These are phyloP conservation scores for Elsinoe necatrix DNA, from an alignment of 2,329 filamentous ascomycete genomes.

Conservation along the genomic window DNA sequence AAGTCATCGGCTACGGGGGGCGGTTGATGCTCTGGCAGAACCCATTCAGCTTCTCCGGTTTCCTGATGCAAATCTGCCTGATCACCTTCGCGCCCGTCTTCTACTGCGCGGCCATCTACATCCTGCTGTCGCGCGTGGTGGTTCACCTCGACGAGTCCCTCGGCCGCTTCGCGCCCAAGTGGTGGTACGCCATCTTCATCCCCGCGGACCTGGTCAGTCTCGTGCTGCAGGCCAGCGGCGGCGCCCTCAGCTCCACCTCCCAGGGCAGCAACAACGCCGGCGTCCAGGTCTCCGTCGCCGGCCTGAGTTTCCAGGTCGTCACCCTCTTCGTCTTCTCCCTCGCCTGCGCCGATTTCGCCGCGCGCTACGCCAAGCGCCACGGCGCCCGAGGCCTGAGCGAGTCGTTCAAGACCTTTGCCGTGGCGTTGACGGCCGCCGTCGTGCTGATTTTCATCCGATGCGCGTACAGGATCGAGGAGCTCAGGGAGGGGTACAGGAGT, in stretches of 20 bases:
- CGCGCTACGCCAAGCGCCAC: background rate
- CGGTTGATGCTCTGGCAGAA: slow-evolving; percentile 49
- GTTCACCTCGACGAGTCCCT: slow-evolving; percentile 18
- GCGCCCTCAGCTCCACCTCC: slow-evolving; percentile 30
- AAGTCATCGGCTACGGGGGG: slow-evolving; percentile 53
- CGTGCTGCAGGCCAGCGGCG: slow-evolving; percentile 52
- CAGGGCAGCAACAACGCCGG: slow-evolving; percentile 32
- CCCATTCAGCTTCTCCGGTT: slow-evolving; percentile 37
- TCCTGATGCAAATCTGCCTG: slow-evolving; percentile 35
- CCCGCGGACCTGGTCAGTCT: slow-evolving; percentile 55
- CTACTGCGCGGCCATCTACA: slow-evolving; percentile 55
- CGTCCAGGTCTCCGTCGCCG: slow-evolving; percentile 58
- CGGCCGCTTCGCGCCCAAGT: slow-evolving; percentile 19
- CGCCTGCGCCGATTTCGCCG: slow-evolving; percentile 44
- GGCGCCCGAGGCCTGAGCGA: slow-evolving; percentile 13
- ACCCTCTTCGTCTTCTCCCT: slow-evolving; percentile 49
- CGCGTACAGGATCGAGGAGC: slow-evolving; percentile 56
- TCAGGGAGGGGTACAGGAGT: slow-evolving; percentile 54
- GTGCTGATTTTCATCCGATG: slow-evolving; percentile 55
- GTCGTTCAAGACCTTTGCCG: slow-evolving; percentile 46
- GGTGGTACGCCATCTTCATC: slow-evolving; percentile 43
- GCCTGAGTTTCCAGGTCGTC: slow-evolving; percentile 53
- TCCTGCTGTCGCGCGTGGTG: slow-evolving; percentile 41
- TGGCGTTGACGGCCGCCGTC: slow-evolving; percentile 47
- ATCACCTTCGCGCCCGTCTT: slow-evolving; percentile 59